Percentiles rank a stretch among this genome's conserved stretches.
Evolutionary conservation across 202 grass and related monocot species (phyloP).

Genomic region (Brachypodium distachyon): DNA sequence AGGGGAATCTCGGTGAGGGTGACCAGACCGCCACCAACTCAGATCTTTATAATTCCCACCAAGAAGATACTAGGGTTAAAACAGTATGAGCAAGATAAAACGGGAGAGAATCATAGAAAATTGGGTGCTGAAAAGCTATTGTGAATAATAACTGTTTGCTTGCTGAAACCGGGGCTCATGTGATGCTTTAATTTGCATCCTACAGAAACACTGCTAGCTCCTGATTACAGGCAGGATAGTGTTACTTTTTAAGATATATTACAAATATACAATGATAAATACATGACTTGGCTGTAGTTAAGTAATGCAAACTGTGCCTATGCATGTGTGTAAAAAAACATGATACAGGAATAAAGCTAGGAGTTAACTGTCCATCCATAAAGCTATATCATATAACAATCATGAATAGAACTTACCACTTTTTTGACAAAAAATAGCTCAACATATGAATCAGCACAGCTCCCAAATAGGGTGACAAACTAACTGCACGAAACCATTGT

Average conservation of each 20-base stretch:
- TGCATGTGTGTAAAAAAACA: not conserved
- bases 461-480: slow-evolving; percentile 13
- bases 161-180: not conserved
- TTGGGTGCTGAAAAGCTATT: not conserved
- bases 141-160: not conserved
- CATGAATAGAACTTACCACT: slow-evolving; percentile 29
- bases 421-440: slow-evolving; percentile 36
- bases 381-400: not conserved
- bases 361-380: not conserved
- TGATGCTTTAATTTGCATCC: not conserved
- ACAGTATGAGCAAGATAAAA: slow-evolving; percentile 1
- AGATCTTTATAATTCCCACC: too few species aligned
- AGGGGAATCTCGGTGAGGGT: too few species aligned
- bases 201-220: not conserved
- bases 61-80: not conserved
- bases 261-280: not conserved
- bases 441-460: slow-evolving; percentile 26
- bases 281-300: not conserved
- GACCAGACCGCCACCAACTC: too few species aligned
- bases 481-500: slow-evolving; percentile 22
- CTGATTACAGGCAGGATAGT: slow-evolving; percentile 4
- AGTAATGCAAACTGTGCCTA: not conserved
- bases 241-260: not conserved
- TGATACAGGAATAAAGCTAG: not conserved
- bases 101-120: not conserved